These are phyloP conservation scores for Stagonosporopsis chrysanthemi DNA, from an alignment of 2,329 filamentous ascomycete species.

Conservation along the genomic window DNA sequence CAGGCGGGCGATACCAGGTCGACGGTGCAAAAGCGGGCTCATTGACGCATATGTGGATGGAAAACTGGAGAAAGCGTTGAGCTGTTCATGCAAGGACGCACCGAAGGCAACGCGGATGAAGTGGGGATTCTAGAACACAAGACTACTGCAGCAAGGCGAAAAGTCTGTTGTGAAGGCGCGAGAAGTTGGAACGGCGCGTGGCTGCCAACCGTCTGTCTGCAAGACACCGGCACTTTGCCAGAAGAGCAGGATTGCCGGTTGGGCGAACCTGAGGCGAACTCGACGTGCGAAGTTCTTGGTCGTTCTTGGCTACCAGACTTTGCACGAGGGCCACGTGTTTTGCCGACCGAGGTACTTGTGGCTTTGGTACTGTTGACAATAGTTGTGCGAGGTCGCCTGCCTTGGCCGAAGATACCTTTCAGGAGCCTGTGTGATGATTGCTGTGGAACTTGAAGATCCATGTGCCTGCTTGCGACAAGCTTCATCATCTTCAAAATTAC, in stretches of 20 bases:
- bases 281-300: background rate
- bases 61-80: slow-evolving; percentile 18
- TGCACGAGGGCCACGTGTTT: slow-evolving; percentile 10
- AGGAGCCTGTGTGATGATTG: background rate
- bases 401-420: background rate
- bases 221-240: slow-evolving; percentile 17
- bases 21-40: slow-evolving; percentile 1
- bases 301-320: slow-evolving; percentile 5
- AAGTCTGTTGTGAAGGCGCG: slow-evolving; percentile 10
- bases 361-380: slow-evolving; percentile 3
- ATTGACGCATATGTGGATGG: slow-evolving; percentile 13
- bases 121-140: slow-evolving; percentile 15
- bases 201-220: slow-evolving; percentile 11
- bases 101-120: background rate
- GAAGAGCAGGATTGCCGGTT: background rate
- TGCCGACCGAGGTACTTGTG: slow-evolving; percentile 4
- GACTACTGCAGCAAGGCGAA: slow-evolving; percentile 20
- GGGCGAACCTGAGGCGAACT: background rate
- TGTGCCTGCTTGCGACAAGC: background rate
- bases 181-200: slow-evolving; percentile 7
- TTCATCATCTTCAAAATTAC: background rate
- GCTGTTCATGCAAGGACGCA: slow-evolving; percentile 14
- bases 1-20: slow-evolving; percentile 11
- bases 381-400: background rate
- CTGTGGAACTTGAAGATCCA: background rate